Conservation (phyloP, 306 rosid genomes). For the Sechiopsis laciniata region DNA sequence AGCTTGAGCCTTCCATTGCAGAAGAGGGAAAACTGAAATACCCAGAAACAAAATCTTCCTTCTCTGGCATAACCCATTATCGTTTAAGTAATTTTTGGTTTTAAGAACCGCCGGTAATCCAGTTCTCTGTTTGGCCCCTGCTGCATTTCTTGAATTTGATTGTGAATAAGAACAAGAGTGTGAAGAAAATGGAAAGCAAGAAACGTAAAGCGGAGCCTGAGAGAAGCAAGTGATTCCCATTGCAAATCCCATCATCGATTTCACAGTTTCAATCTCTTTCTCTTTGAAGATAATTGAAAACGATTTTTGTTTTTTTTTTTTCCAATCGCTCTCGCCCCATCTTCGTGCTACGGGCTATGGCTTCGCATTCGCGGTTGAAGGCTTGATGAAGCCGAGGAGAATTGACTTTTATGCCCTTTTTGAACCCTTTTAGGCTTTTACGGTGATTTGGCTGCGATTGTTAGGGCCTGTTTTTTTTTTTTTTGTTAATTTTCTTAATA, state of each 20-base stretch:
- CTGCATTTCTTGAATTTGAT: conserved; percentile 26
- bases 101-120: conserved; percentile 30
- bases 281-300: background rate
- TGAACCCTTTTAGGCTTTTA: background rate
- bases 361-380: background rate
- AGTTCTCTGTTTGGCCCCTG: conserved; percentile 30
- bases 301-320: background rate
- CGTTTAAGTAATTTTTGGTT: conserved; percentile 28
- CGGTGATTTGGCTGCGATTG: too few species aligned
- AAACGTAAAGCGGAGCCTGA: conserved; percentile 35
- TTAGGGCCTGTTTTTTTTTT: too few species aligned
- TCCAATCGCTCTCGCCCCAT: conserved; percentile 7
- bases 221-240: conserved; percentile 38
- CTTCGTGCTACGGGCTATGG: background rate
- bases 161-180: conserved; percentile 17
- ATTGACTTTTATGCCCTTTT: conserved; percentile 2
- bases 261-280: background rate
- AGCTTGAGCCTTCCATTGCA: conserved; percentile 55
- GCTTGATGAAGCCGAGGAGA: background rate
- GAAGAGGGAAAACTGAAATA: conserved; percentile 55
- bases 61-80: conserved; percentile 30
- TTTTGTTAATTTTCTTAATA: too few species aligned
- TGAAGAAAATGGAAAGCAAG: conserved; percentile 27
- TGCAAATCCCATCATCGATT: conserved; percentile 36
- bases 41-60: conserved; percentile 59